Evolutionary conservation across 257 asterid genomes (phyloP), one percentile per base, ranked within the genome.

Genomic region (Mitragyna speciosa): DNA sequence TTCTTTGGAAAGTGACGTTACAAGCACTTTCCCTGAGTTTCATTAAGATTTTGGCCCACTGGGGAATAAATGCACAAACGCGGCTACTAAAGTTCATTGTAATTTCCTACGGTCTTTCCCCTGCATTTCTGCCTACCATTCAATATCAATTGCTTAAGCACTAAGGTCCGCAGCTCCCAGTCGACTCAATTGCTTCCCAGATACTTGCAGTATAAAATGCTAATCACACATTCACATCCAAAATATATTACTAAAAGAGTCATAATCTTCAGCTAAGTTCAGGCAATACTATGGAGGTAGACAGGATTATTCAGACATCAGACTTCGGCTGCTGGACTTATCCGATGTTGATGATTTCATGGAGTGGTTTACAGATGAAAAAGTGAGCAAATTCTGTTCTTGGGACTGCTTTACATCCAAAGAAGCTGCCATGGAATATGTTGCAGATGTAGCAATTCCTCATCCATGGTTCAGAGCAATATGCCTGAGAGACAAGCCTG

Each of bases 381-480:
- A 86, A 22, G 99, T 92, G 33, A 84, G 90, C 81, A 76, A 82
- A 73, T 95, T 87, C 87, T 90, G 95, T 83, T 84, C 96, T 79
- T 92, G 95, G 95, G 88, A 85, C 28, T 51, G 83, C 9, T 89
- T 84, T 81, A 54, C 88, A n/a, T 80, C 97, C 61, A 89, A 76
- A 67, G 94, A 93, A 56, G 85, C 85, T 7, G 96, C 89, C 47
- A 43, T 83, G 7, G 73, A 80, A 0, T 78, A 87, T 85, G 75
- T 95, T 24, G 45, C 49, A 20, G 47, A 36, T 28, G 30, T 2
- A 26, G 88, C 73, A 0, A n/a, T 87, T 41, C 71, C 76, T 28
- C 95, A 87, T 52, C 95, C 95, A 17, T 93, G 95, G 94, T 72
- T 72, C 79, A 81, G 69, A 58, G 93, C 91, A 71, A 93, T 92